These are phyloP conservation scores for Blastocladiella britannica DNA, from an alignment of 192 early-diverging fungal genomes.

Conservation along the genomic window DNA sequence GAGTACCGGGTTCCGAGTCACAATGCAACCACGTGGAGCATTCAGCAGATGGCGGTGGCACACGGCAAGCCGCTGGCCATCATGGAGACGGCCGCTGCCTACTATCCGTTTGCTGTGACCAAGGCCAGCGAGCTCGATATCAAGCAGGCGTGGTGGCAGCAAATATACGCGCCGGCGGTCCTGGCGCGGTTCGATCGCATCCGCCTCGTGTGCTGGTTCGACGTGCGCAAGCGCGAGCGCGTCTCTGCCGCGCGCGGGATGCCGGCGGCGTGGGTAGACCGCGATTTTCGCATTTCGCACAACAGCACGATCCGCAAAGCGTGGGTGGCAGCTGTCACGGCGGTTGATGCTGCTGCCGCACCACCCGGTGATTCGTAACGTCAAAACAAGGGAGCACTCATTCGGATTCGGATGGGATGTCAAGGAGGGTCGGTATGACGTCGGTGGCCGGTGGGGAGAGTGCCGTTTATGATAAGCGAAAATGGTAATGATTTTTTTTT, in stretches of 20 bases:
- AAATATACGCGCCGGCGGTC: neutral
- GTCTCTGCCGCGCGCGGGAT: neutral
- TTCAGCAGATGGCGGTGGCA: neutral
- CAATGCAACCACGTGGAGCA: too few relatives aligned
- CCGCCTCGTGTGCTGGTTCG: neutral
- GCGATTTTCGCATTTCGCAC: slow-evolving; percentile 1
- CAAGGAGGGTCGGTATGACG: too few relatives aligned
- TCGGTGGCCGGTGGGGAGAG: too few relatives aligned
- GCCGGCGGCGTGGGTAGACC: neutral
- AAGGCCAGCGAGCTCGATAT: neutral
- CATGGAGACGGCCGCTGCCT: slow-evolving; percentile 2
- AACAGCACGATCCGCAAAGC: too few relatives aligned
- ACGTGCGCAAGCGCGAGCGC: neutral
- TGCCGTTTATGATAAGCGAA: too few relatives aligned
- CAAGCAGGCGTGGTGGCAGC: neutral
- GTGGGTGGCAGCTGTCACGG: too few relatives aligned
- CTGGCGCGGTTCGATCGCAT: neutral
- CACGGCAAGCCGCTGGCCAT: slow-evolving; percentile 4
- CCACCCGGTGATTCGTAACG: too few relatives aligned
- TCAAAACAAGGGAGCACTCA: too few relatives aligned
- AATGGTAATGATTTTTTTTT: too few relatives aligned
- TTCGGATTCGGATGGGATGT: too few relatives aligned
- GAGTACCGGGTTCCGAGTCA: neutral
- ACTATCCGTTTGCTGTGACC: too few relatives aligned
- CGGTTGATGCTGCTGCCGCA: too few relatives aligned